These are phyloP conservation scores for Pleoardoris graminearum DNA, from an alignment of 2,329 filamentous ascomycete species.

Conservation along the genomic window DNA sequence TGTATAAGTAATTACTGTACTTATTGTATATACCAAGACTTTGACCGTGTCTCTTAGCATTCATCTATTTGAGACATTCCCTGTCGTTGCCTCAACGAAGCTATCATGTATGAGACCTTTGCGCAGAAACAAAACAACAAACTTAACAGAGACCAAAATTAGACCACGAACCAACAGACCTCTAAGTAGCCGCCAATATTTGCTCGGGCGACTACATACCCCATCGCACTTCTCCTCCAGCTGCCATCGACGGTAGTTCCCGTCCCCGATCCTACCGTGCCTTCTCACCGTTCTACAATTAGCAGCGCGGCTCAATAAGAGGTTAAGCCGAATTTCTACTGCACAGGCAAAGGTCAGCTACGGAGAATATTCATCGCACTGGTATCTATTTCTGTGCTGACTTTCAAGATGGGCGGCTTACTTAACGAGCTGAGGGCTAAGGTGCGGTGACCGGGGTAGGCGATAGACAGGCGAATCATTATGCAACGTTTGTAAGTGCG, in stretches of 20 bases:
- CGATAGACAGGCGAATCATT: constrained; percentile 9
- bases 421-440: constrained; percentile 3
- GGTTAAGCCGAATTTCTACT: too few relatives aligned
- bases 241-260: neutral
- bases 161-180: too few relatives aligned
- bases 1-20: constrained; percentile 2
- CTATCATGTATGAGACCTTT: too few relatives aligned
- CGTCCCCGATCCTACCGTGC: neutral
- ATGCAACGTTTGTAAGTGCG: constrained; percentile 2
- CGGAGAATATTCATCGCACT: neutral
- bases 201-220: too few relatives aligned
- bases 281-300: neutral
- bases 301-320: too few relatives aligned
- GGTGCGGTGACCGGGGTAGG: constrained; percentile 3
- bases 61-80: too few relatives aligned
- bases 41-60: too few relatives aligned
- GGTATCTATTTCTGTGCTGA: constrained; percentile 19
- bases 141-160: too few relatives aligned
- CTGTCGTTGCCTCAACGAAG: too few relatives aligned
- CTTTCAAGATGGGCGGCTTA: constrained; percentile 13
- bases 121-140: too few relatives aligned
- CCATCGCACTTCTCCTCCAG: neutral
- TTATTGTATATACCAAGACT: neutral
- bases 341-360: neutral
- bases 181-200: too few relatives aligned